Evolutionary conservation across 495 filamentous ascomycete genomes (phyloP), one percentile per base, ranked within the genome.

Genomic region (Hypoxylon subgilvum): DNA sequence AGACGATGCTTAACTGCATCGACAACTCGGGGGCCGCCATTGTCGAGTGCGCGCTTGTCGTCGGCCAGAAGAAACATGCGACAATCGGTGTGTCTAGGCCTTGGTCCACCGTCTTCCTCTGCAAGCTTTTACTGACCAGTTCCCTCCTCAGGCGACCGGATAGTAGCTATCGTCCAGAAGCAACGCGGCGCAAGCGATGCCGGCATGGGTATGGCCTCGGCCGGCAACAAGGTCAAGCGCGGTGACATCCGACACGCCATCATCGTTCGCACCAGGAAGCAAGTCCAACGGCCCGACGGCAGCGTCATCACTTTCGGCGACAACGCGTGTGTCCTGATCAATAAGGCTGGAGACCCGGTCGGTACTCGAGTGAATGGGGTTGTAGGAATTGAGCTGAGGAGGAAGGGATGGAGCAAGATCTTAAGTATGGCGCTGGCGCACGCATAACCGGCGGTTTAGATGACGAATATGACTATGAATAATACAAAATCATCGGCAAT

Each of bases 1-100:
- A 99, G 95, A 90, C 92, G 75, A 89, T 99, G 88, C 82, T 97
- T 58, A 97, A 91, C 73, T 97, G 95, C 86, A 97, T 99, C 85
- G 95, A 99, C 87, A 99, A 99, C 82, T 97, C 95, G 42, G 95
- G 95, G 70, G 95, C 95, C 66, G 92, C 95, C 54, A 76, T 99
- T 63, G 95, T 97, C 77, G 95, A 99, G 76, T 99, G 95, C 77
- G 88, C 89, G 68, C 86, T 90, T 70, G 89, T 97, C 39, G 74
- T 97, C 63, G 89, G 88, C 70, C 93, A 93, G 83, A 96, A 96
- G 77, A 80, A 88, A 51, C 81, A 87, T 56, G 95, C 94, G 40
- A 90, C 86, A 50, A 90, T 99, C 70, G 95, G 95, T 97, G 82
- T 64, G 84, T 69, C 14, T 10, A 19, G 19, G 10, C 41, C 12